Base-by-base conservation (phyloP, 2,329 filamentous ascomycete genomes). In the Teratosphaeria pseudoeucalypti region DNA sequence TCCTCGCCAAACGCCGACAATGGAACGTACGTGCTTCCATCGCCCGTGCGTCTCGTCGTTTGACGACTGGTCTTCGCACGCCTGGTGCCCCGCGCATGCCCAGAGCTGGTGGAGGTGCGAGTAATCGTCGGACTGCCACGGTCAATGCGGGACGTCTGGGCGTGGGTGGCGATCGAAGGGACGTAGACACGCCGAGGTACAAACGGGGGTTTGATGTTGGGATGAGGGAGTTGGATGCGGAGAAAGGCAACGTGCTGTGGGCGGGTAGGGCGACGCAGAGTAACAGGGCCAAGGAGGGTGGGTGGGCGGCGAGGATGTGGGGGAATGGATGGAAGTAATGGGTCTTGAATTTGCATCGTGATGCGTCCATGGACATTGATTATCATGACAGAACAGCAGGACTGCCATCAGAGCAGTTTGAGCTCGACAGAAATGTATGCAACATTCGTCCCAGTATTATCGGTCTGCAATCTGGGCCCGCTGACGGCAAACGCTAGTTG, bases 1-100 rank as follows among this genome's bases (percentile, higher is more conserved):
- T 86, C 72, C 72, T 92, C 43, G 88, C 90, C 58, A 94, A 94
- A 79, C 91, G 90, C 76, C 84, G 86, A 54, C 88, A 92, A 73
- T 94, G 90, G 90, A 88, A 85, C 65, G 78, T 94, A 65, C 83
- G 85, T 60, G 84, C 89, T 70, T 87, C 81, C 34, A 79, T 95
- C 60, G 82, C 86, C 58, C 83, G 82, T 64, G 91, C 88, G 1
- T 78, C 77, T 16, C 73, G 76, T 52, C 75, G 76, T 29, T 61
- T 79, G 53, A 78, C 77, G 60, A 60, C 10, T 23, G 55, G 23
- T 57, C 58, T 19, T 43, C 55, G 59, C 26, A 23, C 60, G 57
- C n/a, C 59, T 47, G 53, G 34, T 37, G 32, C 5, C 29, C 52
- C 29, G 55, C 27, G 23, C 52, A 56, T n/a, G n/a, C 29, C 26